Conservation (phyloP, 2,329 filamentous ascomycete species). For the Colletotrichum abscissum region DNA sequence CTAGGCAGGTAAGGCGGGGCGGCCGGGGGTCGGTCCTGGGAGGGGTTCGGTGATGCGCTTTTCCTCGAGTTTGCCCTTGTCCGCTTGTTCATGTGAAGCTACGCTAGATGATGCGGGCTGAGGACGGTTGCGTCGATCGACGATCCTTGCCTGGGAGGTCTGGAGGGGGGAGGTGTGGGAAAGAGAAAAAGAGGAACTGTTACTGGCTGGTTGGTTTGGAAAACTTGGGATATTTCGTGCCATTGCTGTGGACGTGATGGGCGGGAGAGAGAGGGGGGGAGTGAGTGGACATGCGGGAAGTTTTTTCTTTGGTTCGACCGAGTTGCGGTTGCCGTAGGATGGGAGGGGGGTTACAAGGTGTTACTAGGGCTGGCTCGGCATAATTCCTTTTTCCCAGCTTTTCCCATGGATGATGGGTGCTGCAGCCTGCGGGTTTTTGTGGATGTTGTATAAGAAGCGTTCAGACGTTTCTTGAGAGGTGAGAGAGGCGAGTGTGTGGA, state of each 20-base stretch:
- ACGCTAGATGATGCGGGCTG: neutral
- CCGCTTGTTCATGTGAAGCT: neutral
- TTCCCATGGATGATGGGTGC: neutral
- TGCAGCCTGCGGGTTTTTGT: neutral
- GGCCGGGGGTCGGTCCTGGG: conserved; percentile 1
- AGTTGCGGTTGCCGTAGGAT: neutral
- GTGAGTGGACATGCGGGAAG: neutral
- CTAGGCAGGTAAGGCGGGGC: conserved; percentile 15
- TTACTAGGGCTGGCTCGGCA: neutral
- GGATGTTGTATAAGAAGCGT: neutral
- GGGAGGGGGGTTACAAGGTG: too few species aligned
- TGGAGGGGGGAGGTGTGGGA: too few species aligned
- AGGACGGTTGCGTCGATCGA: conserved; percentile 1
- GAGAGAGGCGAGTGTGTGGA: neutral
- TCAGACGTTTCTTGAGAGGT: neutral
- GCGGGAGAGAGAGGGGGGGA: too few species aligned
- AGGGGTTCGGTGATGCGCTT: neutral
- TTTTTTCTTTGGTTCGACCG: conserved; percentile 15
- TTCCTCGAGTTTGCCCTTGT: neutral
- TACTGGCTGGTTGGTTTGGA: neutral
- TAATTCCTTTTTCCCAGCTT: neutral
- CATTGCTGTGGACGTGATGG: neutral
- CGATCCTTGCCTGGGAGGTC: neutral
- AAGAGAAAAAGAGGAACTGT: neutral
- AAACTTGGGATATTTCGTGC: neutral